Base-by-base conservation (phyloP, 805 yeast species). In the Suhomyces sp. region DNA sequence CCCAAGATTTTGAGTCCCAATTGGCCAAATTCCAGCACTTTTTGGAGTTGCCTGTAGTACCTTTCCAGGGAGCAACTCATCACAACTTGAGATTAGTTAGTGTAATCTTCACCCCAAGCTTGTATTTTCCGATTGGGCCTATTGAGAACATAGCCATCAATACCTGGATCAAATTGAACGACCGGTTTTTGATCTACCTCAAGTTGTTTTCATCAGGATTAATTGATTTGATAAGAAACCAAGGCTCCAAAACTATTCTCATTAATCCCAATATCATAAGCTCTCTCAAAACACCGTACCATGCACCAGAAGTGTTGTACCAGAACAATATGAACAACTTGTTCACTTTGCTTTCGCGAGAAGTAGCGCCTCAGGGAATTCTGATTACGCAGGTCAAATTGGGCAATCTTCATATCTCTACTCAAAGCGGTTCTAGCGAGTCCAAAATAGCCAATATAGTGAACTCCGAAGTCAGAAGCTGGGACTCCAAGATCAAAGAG, bases 41-140 rank as follows among this genome's bases (percentile, higher is more conserved):
- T 20, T 71, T 87, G 25, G 75, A 74, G 33, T 66, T 79, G 3
- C 84, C 84, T 8, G 86, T 81, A 39, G 67, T 77, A 5, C 85
- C 89, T 2, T 82, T 85, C 59, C 73, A 78, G 7, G 84, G 84
- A 6, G 85, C 85, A 0, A 67, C 71, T 13, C 77, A 86, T 10
- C 87, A 82, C 58, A 71, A 65, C 41, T 77, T 86, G 55, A 70
- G 74, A 47, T 75, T 89, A 19, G 78, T 78, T n/a, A 89, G 88
- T 2, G 83, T 87, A 15, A 67, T 90, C 7, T 73, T 88, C 41
- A 71, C 89, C 2, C 96, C 96, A 0, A 87, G 83, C 58, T 75
- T 85, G 51, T 81, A 76, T 59, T 85, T 81, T 66, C 87, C 89
- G 3, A 66, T 82, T 2, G 91, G 90, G 0, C 89, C 89, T 0